Evolutionary conservation across 129 eudicot genomes (phyloP).

Genomic region (Ambrosia artemisiifolia): DNA sequence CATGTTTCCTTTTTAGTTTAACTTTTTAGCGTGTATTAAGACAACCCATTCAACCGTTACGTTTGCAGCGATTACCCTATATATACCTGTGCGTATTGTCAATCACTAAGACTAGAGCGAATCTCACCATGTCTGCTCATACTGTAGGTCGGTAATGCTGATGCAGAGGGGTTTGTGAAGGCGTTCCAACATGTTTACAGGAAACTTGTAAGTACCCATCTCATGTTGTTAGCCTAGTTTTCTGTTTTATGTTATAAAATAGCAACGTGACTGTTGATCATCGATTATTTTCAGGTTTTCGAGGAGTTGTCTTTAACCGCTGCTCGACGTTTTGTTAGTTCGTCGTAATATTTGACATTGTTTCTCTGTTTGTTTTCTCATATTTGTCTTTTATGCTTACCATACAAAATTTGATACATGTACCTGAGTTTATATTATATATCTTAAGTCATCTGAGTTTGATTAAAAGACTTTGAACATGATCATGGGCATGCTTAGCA

Average conservation of each 20-base stretch:
- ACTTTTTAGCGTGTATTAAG: background rate
- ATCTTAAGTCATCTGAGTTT: background rate
- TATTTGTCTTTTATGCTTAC: background rate
- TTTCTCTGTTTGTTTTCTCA: background rate
- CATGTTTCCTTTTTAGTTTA: background rate
- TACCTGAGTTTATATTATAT: conserved; percentile 8
- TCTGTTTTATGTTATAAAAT: background rate
- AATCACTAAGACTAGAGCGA: background rate
- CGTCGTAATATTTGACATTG: conserved; percentile 28
- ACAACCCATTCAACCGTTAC: background rate
- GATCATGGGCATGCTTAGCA: too few relatives aligned
- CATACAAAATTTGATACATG: background rate
- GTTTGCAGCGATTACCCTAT: background rate
- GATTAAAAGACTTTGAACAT: background rate
- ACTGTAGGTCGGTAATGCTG: conserved; percentile 60
- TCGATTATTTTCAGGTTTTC: conserved; percentile 47
- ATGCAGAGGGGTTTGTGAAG: conserved; percentile 76
- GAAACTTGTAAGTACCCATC: conserved; percentile 57
- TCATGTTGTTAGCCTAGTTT: background rate
- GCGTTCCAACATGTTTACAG: conserved; percentile 64
- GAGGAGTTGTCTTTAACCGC: conserved; percentile 70
- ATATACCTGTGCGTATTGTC: background rate
- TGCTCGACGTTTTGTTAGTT: conserved; percentile 52
- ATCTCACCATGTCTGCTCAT: conserved; percentile 1
- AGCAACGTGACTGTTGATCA: background rate